Evolutionary conservation across 2,329 filamentous ascomycete species (phyloP), one percentile per base, ranked within the genome.

Genomic region (Paracorniculantispora psalliotae): DNA sequence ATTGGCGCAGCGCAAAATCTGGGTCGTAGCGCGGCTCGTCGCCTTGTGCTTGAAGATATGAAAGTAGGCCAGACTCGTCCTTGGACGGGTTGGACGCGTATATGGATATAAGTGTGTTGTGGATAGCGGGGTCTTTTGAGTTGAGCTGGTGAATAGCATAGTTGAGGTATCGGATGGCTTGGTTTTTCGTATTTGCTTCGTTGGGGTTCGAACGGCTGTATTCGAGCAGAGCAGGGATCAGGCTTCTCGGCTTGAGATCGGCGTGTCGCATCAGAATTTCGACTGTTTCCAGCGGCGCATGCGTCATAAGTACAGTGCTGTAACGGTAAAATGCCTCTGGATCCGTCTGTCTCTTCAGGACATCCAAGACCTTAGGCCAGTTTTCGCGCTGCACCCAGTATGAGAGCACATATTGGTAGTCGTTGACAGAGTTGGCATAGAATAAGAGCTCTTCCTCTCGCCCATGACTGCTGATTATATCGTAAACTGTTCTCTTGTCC

Each of bases 381-480:
- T 90, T 85, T 74, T 97, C 94, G 61, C 93, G 84, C 73, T 97
- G 94, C 19, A 97, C 89, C 94, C 94, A 99, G 73, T 99, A 99
- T 10, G 91, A 90, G 15, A 99, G 78, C 23, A 97, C 92, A 69
- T 96, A 99, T 71, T 96, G 91, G 75, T 94, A 92, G 72, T 99
- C 94, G 67, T 93, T 89, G 49, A 96, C 82, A 7, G 89, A 85
- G 60, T 89, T 94, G 21, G 94, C 94, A 74, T 92, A 99, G 75
- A 87, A 94, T 0, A 99, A 80, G 2, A 99, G 79, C 71, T 99
- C 94, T 65, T 93, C 88, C 74, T 99, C 94, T 59, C 94, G 84
- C 17, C 93, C 94, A 70, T 99, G 94, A 66, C 92, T 96, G 73
- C 91, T 93, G 68, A 97, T 93, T 61, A 97, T 88, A 69, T 97